phyloP scores from a whole-genome alignment of 202 grass and related monocot species.

The Saccharum hybrid region DNA sequence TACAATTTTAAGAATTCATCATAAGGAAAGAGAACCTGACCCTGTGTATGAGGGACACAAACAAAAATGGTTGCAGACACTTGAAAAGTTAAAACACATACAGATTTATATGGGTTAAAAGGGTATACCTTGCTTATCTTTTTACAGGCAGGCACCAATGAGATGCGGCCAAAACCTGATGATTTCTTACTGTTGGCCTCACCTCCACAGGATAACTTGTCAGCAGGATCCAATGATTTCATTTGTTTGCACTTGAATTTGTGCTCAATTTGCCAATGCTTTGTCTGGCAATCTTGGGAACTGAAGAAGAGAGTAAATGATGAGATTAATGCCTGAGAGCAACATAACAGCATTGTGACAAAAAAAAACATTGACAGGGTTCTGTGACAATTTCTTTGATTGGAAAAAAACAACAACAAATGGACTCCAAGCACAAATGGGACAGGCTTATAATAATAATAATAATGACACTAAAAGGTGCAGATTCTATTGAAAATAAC shows the following conservation, averaged over 20 bases:
- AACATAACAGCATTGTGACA: conserved; percentile 11
- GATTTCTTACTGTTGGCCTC: conserved; percentile 56
- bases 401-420: conserved; percentile 10
- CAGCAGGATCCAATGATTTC: conserved; percentile 55
- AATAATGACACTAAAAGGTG: background rate
- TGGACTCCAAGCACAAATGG: background rate
- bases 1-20: conserved; percentile 88
- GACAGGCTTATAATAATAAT: background rate
- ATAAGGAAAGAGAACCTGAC: conserved; percentile 94
- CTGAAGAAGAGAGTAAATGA: conserved; percentile 56
- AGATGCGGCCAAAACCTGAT: conserved; percentile 55
- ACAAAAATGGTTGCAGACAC: conserved; percentile 22
- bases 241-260: conserved; percentile 88
- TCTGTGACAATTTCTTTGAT: background rate
- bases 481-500: background rate
- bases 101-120: conserved; percentile 1
- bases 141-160: conserved; percentile 57
- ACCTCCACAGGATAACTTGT: conserved; percentile 51
- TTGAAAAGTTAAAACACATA: conserved; percentile 5
- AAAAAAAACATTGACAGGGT: conserved; percentile 3
- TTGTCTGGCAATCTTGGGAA: conserved; percentile 78
- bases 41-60: conserved; percentile 44
- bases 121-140: conserved; percentile 56
- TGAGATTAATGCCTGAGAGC: conserved; percentile 24
- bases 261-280: conserved; percentile 84